Percentiles rank a stretch among this genome's conserved stretches.
Evolutionary conservation across 75 land plant species (phyloP).

Genomic region (Picea sitchensis): DNA sequence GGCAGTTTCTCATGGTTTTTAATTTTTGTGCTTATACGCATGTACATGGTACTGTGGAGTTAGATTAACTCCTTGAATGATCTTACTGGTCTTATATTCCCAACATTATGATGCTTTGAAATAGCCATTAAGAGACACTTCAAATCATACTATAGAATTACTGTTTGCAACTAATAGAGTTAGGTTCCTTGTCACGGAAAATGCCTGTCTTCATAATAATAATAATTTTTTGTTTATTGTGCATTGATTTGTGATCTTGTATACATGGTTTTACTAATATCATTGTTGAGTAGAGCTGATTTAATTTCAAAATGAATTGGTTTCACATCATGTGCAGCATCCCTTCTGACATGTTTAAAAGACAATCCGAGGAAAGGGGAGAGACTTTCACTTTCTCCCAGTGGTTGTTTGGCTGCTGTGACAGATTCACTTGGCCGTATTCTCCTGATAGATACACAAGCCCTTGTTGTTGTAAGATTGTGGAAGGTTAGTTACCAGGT

Average conservation of each 20-base stretch:
- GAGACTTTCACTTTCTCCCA: slow-evolving; percentile 76
- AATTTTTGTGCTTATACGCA: neutral
- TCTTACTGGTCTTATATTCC: neutral
- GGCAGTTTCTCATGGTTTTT: too few species aligned
- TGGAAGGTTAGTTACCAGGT: slow-evolving; percentile 72
- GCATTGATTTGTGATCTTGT: neutral
- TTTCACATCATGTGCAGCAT: slow-evolving; percentile 61
- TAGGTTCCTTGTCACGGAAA: neutral
- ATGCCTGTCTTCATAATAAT: neutral
- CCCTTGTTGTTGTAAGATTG: slow-evolving; percentile 87
- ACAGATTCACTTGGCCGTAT: slow-evolving; percentile 97
- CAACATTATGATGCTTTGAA: neutral
- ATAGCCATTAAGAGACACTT: neutral
- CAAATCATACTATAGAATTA: neutral
- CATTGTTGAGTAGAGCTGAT: too few species aligned
- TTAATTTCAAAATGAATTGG: neutral
- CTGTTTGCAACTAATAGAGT: neutral
- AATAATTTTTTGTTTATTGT: neutral
- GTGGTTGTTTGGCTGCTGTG: slow-evolving; percentile 95
- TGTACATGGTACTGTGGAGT: neutral
- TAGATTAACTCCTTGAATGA: neutral
- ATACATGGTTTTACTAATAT: neutral
- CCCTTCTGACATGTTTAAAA: slow-evolving; percentile 81
- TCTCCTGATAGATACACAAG: slow-evolving; percentile 83
- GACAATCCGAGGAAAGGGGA: slow-evolving; percentile 88